A percentile compares a stretch with the other conserved stretches of the same genome.
These are phyloP conservation scores for Blumeria hordei DNA, from an alignment of 2,329 filamentous ascomycete genomes.

Conservation along the genomic window DNA sequence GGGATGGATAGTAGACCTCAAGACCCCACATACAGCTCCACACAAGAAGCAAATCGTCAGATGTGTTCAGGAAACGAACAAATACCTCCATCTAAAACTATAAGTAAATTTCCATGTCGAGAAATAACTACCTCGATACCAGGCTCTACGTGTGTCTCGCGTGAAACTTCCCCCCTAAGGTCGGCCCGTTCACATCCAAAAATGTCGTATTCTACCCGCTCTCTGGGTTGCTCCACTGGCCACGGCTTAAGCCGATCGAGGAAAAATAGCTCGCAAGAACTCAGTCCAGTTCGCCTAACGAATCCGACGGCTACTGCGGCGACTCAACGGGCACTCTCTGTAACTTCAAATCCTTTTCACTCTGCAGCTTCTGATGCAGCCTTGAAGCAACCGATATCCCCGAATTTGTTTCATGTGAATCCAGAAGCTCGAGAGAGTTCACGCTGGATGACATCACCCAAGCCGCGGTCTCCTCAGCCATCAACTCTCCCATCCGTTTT, in stretches of 20 bases:
- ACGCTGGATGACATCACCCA: slow-evolving; percentile 56
- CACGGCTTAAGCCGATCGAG: slow-evolving; percentile 26
- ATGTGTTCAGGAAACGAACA: no score
- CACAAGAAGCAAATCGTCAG: no score
- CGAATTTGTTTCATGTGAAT: slow-evolving; percentile 27
- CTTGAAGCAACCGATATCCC: slow-evolving; percentile 35
- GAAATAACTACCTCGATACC: slow-evolving; percentile 15
- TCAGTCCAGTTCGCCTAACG: slow-evolving; percentile 32
- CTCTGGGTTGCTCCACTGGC: slow-evolving; percentile 12
- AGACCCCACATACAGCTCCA: no score
- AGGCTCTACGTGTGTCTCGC: slow-evolving; percentile 22
- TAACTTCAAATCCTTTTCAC: slow-evolving; percentile 41
- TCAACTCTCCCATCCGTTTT: slow-evolving; percentile 22
- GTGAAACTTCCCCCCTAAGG: slow-evolving; percentile 22
- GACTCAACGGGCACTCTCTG: slow-evolving; percentile 36
- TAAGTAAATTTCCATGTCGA: no score
- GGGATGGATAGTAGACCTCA: no score
- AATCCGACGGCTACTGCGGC: slow-evolving; percentile 36
- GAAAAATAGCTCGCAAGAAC: slow-evolving; percentile 39
- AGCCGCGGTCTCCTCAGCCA: slow-evolving; percentile 55
- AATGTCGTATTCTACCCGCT: slow-evolving; percentile 9
- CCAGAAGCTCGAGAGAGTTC: slow-evolving; percentile 31
- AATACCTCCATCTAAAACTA: no score
- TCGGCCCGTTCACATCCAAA: slow-evolving; percentile 5
- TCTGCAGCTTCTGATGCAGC: slow-evolving; percentile 34